A percentile compares a stretch with the other conserved stretches of the same genome.
Evolutionary conservation across 2,329 filamentous ascomycete species (phyloP).

Genomic region (Apiospora marii): DNA sequence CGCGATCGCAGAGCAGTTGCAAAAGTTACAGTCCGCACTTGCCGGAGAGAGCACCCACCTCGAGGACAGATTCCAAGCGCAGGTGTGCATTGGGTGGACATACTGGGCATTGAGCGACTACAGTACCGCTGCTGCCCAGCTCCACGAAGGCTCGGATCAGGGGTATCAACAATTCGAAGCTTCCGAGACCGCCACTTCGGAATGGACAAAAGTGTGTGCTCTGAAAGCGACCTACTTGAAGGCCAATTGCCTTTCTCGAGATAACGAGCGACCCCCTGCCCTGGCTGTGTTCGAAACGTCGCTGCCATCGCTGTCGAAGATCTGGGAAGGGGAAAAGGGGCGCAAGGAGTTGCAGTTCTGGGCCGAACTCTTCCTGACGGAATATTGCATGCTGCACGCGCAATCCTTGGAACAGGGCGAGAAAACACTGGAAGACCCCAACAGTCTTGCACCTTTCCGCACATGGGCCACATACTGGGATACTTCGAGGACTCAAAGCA

Average conservation of each 20-base stretch:
- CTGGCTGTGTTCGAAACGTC: constrained; percentile 72
- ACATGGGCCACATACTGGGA: constrained; percentile 78
- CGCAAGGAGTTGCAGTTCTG: constrained; percentile 76
- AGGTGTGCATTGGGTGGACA: constrained; percentile 84
- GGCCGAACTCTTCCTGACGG: constrained; percentile 80
- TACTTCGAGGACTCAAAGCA: constrained; percentile 47
- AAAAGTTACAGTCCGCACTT: constrained; percentile 63
- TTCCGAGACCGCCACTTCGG: constrained; percentile 59
- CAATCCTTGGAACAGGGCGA: constrained; percentile 62
- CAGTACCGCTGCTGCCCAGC: constrained; percentile 61
- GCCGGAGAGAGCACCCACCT: constrained; percentile 61
- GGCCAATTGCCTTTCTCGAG: constrained; percentile 67
- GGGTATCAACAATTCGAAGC: constrained; percentile 61
- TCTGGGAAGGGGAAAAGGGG: constrained; percentile 59
- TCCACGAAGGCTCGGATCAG: constrained; percentile 70
- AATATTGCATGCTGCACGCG: constrained; percentile 75
- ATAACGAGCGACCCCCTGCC: constrained; percentile 62
- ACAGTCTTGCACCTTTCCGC: constrained; percentile 65
- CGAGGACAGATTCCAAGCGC: constrained; percentile 78
- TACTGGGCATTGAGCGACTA: constrained; percentile 81
- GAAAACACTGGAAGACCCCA: constrained; percentile 58
- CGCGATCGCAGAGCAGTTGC: constrained; percentile 54
- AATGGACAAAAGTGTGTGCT: constrained; percentile 85
- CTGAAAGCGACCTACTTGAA: constrained; percentile 82
- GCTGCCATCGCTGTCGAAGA: constrained; percentile 66